Base-by-base conservation (phyloP, 1,139 yeast species). In the Chernovozyma aurita region DNA sequence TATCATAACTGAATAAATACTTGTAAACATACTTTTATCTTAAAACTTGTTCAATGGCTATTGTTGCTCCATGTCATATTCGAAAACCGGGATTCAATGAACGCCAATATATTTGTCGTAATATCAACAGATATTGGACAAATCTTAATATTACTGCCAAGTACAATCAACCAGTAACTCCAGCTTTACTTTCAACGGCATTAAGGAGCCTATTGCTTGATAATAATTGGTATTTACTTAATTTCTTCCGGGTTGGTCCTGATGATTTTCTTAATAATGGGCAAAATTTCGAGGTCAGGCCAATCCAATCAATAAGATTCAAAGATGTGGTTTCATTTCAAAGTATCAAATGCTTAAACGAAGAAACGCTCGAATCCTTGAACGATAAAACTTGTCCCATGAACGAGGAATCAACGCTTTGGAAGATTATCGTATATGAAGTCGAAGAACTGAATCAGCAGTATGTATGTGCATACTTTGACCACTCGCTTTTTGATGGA, bases 401-500 rank as follows among this genome's bases (percentile, higher is more conserved):
- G 22, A 44, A 52, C 32, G 31, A 28, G 3, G 41, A 42, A 2
- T 33, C 39, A n/a, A 67, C 70, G 3, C 43, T 59, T 12, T 65
- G 70, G 70, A 45, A 48, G 31, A 32, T 65, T 4, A 35, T 50
- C 4, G 52, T 64, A 1, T 49, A 47, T 36, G 46, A 49, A 28
- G 46, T 46, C 9, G 39, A 41, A 14, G 29, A 34, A 2, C 24
- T 20, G 3, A 30, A 20, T 12, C 15, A 24, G n/a, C 52, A 47
- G 27, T 47, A 55, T 24, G 29, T 64, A 4, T 40, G 61, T 2
- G 55, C 60, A 18, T 48, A 48, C 13, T 57, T 57, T 37, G 66
- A 65, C 44, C 75, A 69, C 42, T 30, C 57, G 1, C 43, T 60
- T 11, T 56, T 55, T 28, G 73, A 68, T 45, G 75, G 73, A 2